Base-by-base conservation (phyloP, 2,329 filamentous ascomycete species). In the Botryosphaeria agaves region DNA sequence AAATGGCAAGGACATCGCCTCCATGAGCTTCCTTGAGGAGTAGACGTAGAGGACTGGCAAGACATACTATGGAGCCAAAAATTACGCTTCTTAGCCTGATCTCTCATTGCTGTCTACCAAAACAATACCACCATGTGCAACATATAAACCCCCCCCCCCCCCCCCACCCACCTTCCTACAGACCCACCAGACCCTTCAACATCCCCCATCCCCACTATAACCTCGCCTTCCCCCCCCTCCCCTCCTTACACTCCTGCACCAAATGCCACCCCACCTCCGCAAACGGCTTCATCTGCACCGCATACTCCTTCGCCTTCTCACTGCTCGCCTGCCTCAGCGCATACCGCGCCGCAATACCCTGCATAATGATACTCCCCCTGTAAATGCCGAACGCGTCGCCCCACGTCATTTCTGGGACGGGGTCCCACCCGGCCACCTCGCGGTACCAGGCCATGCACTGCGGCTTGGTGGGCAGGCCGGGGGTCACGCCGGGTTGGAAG, bases 321-420 rank as follows among this genome's bases (percentile, higher is more conserved):
- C 83, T 93, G 55, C 84, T 93, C 21, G 89, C 89, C 64, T 95
- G 87, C 29, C 87, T 62, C 28, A 69, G 59, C 16, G 89, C 89
- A 51, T 79, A 79, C 38, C 89, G 62, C 29, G 89, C 89, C 29
- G 85, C 85, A 49, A 98, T 95, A 3, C 89, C 89, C 60, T 98
- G 89, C 75, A 62, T 70, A 47, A 76, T 75, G 24, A 76, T 61
- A 15, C 64, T 61, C 19, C 59, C 62, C 29, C 72, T 57, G 45
- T 72, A 73, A 15, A 65, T 58, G 30, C 63, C 64, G 49, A 77
- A 77, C 1, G 70, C 68, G 44, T 72, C 65, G 3, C 71, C 70
- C 73, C 73, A 78, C 5, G 60, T 62, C 32, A 76, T 56, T 29
- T 68, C 71, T 14, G 61, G 53, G 1, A 54, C 57, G 0, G 77